Percentiles rank a stretch among this genome's conserved stretches.
These are phyloP conservation scores for Penicillium sp. DNA, from an alignment of 2,329 filamentous ascomycete species.

Conservation along the genomic window DNA sequence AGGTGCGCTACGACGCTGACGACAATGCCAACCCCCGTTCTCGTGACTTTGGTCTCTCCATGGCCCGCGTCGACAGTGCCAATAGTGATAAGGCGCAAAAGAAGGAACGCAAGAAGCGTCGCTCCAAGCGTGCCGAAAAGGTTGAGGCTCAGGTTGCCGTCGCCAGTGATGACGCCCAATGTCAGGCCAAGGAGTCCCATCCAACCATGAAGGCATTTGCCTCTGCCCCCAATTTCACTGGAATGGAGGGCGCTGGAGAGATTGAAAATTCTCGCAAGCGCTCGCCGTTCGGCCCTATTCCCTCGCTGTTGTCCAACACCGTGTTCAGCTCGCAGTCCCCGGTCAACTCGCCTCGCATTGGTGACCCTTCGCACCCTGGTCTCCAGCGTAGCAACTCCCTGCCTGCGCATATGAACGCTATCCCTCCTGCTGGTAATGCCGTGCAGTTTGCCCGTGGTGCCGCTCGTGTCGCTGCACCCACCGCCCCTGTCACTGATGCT, in stretches of 20 bases:
- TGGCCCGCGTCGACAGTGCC: slow-evolving; percentile 12
- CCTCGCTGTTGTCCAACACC: slow-evolving; percentile 36
- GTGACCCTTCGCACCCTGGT: slow-evolving; percentile 18
- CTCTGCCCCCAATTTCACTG: slow-evolving; percentile 14
- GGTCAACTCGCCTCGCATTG: slow-evolving; percentile 6
- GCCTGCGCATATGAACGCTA: slow-evolving; percentile 27
- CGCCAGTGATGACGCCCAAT: not conserved
- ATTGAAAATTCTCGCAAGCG: slow-evolving; percentile 23
- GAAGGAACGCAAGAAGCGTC: slow-evolving; percentile 25
- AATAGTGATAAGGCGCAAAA: slow-evolving; percentile 19
- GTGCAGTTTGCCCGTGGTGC: slow-evolving; percentile 37
- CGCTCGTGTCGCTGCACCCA: slow-evolving; percentile 24
- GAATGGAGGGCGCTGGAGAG: slow-evolving; percentile 8
- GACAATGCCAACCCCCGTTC: slow-evolving; percentile 25
- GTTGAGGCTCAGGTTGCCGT: not conserved
- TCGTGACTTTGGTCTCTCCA: slow-evolving; percentile 30
- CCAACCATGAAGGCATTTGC: slow-evolving; percentile 19
- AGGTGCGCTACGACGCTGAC: slow-evolving; percentile 30
- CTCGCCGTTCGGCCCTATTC: slow-evolving; percentile 33
- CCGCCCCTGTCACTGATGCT: slow-evolving; percentile 14
- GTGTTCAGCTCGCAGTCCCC: slow-evolving; percentile 31
- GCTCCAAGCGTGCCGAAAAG: slow-evolving; percentile 13
- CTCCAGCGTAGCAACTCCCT: slow-evolving; percentile 35
- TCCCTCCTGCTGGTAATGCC: slow-evolving; percentile 32
- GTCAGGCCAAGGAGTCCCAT: not conserved